Base-by-base conservation (phyloP, 352 stramenopile species). In the Sclerospora graminicola region DNA sequence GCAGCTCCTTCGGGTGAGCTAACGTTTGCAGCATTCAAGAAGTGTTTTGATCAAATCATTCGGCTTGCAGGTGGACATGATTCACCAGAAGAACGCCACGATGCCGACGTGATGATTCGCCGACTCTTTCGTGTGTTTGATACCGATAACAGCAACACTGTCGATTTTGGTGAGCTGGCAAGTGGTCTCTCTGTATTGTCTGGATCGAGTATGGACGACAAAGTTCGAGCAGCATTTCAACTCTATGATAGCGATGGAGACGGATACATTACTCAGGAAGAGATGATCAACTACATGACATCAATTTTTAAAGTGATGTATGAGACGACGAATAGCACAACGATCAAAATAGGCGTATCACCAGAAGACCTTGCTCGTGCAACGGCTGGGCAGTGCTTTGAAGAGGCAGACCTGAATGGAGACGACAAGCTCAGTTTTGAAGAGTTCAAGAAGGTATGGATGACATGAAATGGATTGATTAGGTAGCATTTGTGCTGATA, bases 301-400 rank as follows among this genome's bases (percentile, higher is more conserved):
- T 89, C 81, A 21, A 86, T 94, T 40, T 93, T 94, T 41, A 82
- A 82, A 44, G 81, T 93, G 40, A 93, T 94, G 81, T 90, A 89
- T 47, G 79, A 90, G 53, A 92, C 80, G 15, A 88, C 80, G 15
- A 75, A 87, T 46, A 69, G 48, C 28, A 69, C 78, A 8, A 89
- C 84, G 37, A 57, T 35, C n/a, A 84, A 84, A 37, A 86, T 89
- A 60, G 65, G 74, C 14, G 70, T 89, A 18, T 69, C 56, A 38
- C 72, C 83, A 10, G 70, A 89, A 45, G 78, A 91, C 43, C 60
- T 95, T 41, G 83, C 83, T 50, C 60, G 61, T 8, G 75, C 82
- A 36, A 94, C 79, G 21, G 80, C 80, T 37, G 73, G 54, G 11
- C 73, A 92, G 52, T 92, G 83, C 53, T 95, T 95, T 48, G 83